Evolutionary conservation across 192 early-diverging fungal genomes (phyloP).

Genomic region (Podila verticillata): DNA sequence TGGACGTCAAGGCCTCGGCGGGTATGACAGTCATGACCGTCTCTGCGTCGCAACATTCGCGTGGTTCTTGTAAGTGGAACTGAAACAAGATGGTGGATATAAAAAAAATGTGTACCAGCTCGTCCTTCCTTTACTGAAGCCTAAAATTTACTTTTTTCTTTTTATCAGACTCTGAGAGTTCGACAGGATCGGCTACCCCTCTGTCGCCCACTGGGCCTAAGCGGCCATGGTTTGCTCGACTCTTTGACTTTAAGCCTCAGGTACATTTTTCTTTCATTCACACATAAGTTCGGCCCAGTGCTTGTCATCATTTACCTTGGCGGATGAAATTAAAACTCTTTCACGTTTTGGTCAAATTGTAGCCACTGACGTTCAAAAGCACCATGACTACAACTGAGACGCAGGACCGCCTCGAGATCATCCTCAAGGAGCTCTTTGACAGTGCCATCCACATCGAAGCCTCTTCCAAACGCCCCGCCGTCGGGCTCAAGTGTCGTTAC

Average conservation of each 20-base stretch:
- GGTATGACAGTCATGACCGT: conserved; percentile 17
- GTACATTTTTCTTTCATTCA: not conserved
- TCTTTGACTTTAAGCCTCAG: conserved; percentile 50
- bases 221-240: conserved; percentile 33
- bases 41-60: conserved; percentile 14
- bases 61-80: conserved; percentile 20
- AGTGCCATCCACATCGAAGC: conserved; percentile 21
- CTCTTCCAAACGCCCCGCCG: conserved; percentile 7
- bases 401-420: conserved; percentile 27
- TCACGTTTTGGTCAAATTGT: not conserved
- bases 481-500: conserved; percentile 35
- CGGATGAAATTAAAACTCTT: not conserved
- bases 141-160: not conserved
- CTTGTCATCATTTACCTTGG: not conserved
- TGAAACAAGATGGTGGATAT: too few relatives aligned
- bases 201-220: conserved; percentile 16
- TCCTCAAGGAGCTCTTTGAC: conserved; percentile 25
- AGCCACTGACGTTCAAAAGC: conserved; percentile 36
- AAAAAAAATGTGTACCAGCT: not conserved
- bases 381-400: conserved; percentile 24
- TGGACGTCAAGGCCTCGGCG: conserved; percentile 31
- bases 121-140: too few relatives aligned
- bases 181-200: not conserved
- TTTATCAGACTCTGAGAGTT: conserved; percentile 25
- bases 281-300: too few relatives aligned